Conservation (phyloP, 306 rosid species). For the Trichosanthes cucumerina region DNA sequence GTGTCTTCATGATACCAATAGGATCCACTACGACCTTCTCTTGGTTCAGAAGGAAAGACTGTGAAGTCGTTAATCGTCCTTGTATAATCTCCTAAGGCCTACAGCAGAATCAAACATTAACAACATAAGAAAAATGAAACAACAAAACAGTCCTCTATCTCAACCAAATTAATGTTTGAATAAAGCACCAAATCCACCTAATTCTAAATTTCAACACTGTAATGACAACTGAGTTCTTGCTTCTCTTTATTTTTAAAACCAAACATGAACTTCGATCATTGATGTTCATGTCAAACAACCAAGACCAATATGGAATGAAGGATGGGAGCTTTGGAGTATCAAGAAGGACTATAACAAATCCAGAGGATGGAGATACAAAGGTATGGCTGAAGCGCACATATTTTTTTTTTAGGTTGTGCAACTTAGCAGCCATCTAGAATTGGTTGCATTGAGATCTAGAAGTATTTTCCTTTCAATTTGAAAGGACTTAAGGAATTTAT, state of each 20-base stretch:
- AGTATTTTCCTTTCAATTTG: background rate
- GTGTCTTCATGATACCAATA: conserved; percentile 49
- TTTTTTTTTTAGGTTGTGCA: background rate
- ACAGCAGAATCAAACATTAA: background rate
- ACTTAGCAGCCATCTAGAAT: background rate
- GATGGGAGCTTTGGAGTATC: background rate
- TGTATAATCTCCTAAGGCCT: conserved; percentile 57
- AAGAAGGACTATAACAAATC: background rate
- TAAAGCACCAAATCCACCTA: background rate
- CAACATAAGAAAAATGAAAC: background rate
- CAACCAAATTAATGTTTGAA: background rate
- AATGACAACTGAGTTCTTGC: background rate
- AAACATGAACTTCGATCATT: background rate
- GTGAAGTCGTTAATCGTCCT: conserved; percentile 39
- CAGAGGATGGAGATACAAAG: background rate
- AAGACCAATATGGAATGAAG: background rate
- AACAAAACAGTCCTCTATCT: background rate
- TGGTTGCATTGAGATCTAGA: background rate
- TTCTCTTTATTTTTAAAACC: background rate
- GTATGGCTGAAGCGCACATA: background rate
- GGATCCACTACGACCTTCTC: conserved; percentile 34
- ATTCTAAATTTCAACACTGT: background rate
- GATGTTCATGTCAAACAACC: background rate
- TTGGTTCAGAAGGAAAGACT: conserved; percentile 28
- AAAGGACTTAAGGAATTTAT: background rate